phyloP scores from a whole-genome alignment of 257 asterid genomes.

The Schizonepeta tenuifolia region DNA sequence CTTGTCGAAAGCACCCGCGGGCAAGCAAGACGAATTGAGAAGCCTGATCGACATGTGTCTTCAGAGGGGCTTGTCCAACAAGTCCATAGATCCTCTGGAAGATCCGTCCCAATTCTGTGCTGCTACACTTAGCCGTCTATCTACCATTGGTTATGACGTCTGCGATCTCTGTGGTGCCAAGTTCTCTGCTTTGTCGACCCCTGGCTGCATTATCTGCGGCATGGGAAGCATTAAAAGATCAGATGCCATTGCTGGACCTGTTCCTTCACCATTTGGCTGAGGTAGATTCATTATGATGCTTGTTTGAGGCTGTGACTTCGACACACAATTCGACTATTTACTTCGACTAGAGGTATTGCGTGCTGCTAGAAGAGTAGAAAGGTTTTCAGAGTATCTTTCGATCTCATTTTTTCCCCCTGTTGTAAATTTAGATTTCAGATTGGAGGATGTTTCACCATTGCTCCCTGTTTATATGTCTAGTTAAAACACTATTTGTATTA shows the following conservation, averaged over 20 bases:
- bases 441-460: not conserved
- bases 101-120: slow-evolving; percentile 98
- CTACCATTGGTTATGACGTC: slow-evolving; percentile 95
- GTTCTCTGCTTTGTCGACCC: slow-evolving; percentile 88
- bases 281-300: slow-evolving; percentile 6
- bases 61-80: slow-evolving; percentile 87
- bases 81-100: slow-evolving; percentile 94
- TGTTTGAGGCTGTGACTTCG: not conserved
- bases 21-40: slow-evolving; percentile 95
- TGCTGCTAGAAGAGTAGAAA: not conserved
- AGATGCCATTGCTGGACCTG: slow-evolving; percentile 88
- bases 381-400: not conserved
- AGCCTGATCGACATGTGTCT: slow-evolving; percentile 91
- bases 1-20: slow-evolving; percentile 88
- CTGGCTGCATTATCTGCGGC: slow-evolving; percentile 98
- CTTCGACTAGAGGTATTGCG: not conserved
- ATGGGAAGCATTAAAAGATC: slow-evolving; percentile 99
- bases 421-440: slow-evolving; percentile 7
- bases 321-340: not conserved
- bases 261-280: slow-evolving; percentile 94
- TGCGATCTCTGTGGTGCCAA: slow-evolving; percentile 99
- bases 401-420: not conserved
- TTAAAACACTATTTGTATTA: not conserved
- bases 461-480: slow-evolving; percentile 21
- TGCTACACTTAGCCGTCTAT: slow-evolving; percentile 93